A percentile compares a stretch with the other conserved stretches of the same genome.
Evolutionary conservation across 371 early-diverging fungal genomes (phyloP).

Genomic region (Vairimorpha necatrix): DNA sequence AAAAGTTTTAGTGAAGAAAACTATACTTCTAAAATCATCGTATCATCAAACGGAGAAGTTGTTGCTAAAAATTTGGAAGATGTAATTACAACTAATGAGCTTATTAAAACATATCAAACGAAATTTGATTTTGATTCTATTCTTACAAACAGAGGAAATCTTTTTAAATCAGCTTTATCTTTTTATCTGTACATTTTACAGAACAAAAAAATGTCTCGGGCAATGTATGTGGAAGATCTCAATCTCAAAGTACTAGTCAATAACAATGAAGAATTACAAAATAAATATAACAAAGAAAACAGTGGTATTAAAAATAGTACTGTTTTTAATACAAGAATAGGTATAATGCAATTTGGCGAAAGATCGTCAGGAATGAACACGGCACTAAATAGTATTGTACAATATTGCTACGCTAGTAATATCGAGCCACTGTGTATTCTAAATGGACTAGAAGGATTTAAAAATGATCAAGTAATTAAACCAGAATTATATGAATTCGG

Average conservation of each 20-base stretch:
- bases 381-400: slow-evolving; percentile 79
- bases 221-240: slow-evolving; percentile 10
- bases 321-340: slow-evolving; percentile 68
- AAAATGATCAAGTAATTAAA: slow-evolving; percentile 66
- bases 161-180: slow-evolving; percentile 23
- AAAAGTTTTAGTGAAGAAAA: slow-evolving; percentile 11
- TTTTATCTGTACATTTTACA: slow-evolving; percentile 6
- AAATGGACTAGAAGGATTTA: slow-evolving; percentile 87
- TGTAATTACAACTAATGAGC: slow-evolving; percentile 11
- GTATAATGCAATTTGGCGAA: slow-evolving; percentile 82
- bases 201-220: background rate
- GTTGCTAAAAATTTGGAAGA: background rate
- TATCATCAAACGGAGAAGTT: slow-evolving; percentile 23
- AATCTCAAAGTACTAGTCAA: background rate
- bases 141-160: slow-evolving; percentile 19
- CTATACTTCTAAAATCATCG: background rate
- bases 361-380: slow-evolving; percentile 96
- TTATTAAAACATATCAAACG: background rate
- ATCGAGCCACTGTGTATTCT: slow-evolving; percentile 75
- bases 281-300: slow-evolving; percentile 4
- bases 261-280: slow-evolving; percentile 1
- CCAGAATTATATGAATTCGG: slow-evolving; percentile 67
- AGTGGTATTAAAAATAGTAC: background rate
- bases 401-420: slow-evolving; percentile 75
- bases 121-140: slow-evolving; percentile 7